A percentile compares a stretch with the other conserved stretches of the same genome.
Conservation (phyloP, 257 asterid genomes). For the Solanum neorickii region DNA sequence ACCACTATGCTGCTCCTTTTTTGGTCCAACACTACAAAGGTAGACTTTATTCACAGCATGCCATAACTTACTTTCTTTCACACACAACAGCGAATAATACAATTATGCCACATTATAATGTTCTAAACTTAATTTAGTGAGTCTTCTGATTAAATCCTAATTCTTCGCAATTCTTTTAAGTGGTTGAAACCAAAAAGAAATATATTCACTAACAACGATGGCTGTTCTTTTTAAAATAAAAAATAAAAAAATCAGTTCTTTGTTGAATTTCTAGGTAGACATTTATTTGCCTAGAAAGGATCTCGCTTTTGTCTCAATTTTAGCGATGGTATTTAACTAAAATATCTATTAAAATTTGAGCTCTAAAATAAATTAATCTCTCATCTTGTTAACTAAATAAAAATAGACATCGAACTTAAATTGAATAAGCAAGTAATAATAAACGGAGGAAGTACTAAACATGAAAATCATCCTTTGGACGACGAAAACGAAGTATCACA, state of each 20-base stretch:
- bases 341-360: too few species aligned
- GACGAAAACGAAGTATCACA: background rate
- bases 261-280: background rate
- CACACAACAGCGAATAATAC: background rate
- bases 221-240: background rate
- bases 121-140: too few species aligned
- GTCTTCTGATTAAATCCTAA: too few species aligned
- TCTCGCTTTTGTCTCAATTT: background rate
- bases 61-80: background rate
- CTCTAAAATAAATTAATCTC: too few species aligned
- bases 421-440: background rate
- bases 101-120: background rate
- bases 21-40: background rate
- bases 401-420: too few species aligned
- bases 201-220: background rate
- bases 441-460: background rate
- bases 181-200: background rate
- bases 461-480: too few species aligned
- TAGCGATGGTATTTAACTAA: too few species aligned
- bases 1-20: background rate
- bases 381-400: too few species aligned
- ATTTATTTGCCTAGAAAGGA: background rate
- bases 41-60: background rate
- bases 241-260: background rate
- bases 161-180: too few species aligned